Evolutionary conservation across 1,284 basidiomycete genomes (phyloP).

Genomic region (Apiotrichum brassicae): DNA sequence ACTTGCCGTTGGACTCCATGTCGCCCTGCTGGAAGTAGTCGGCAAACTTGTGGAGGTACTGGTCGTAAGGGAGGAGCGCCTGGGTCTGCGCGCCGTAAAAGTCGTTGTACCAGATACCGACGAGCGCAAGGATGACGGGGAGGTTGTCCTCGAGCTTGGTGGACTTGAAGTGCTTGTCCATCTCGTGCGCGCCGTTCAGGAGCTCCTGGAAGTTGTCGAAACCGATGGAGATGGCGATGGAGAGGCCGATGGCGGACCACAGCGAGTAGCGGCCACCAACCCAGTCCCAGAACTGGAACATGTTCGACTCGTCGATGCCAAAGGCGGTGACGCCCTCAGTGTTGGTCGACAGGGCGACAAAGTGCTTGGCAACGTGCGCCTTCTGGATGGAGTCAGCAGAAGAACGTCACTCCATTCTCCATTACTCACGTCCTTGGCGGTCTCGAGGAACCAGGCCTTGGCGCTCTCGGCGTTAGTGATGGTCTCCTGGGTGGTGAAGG

Average conservation of each 20-base stretch:
- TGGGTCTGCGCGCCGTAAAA: constrained; percentile 95
- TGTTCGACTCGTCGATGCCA: constrained; percentile 85
- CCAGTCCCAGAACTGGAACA: constrained; percentile 99
- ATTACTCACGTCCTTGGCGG: constrained; percentile 62
- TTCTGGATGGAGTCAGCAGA: constrained; percentile 48
- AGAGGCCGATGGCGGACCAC: constrained; percentile 96
- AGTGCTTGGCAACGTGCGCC: constrained; percentile 95
- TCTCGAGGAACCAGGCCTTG: constrained; percentile 84
- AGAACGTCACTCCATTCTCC: too few relatives aligned
- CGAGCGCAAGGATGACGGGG: constrained; percentile 81
- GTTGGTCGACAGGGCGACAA: constrained; percentile 96
- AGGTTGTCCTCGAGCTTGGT: constrained; percentile 85
- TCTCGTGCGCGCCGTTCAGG: constrained; percentile 86
- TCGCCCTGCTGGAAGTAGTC: constrained; percentile 99
- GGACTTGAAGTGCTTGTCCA: constrained; percentile 94
- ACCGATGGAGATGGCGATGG: constrained; percentile 87
- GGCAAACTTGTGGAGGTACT: constrained; percentile 98
- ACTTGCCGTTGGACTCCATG: constrained; percentile 99
- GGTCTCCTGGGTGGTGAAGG: constrained; percentile 98
- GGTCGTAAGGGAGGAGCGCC: constrained; percentile 92
- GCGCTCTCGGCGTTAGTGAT: constrained; percentile 96
- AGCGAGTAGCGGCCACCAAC: constrained; percentile 96
- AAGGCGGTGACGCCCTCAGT: constrained; percentile 90
- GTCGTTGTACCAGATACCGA: constrained; percentile 98
- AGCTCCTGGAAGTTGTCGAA: constrained; percentile 90